These are phyloP conservation scores for Saussurea involucrata DNA, from an alignment of 129 eudicot genomes.

Conservation along the genomic window DNA sequence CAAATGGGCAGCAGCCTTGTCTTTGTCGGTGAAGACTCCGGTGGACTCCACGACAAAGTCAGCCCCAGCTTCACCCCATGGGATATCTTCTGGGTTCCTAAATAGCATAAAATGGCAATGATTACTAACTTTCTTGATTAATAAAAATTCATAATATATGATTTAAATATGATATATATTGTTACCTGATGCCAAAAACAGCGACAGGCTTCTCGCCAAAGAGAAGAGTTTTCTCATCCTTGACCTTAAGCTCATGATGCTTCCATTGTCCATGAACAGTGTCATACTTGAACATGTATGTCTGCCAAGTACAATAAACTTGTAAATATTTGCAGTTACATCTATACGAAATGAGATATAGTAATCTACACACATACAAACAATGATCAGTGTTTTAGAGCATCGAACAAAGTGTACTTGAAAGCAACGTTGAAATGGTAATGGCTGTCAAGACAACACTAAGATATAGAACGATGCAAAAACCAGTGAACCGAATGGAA, in stretches of 20 bases:
- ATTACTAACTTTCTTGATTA: not conserved
- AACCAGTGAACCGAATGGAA: no score
- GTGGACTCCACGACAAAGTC: no score
- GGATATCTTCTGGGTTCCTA: no score
- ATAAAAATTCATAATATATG: not conserved
- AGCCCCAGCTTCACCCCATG: no score
- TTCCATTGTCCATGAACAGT: conserved; percentile 60
- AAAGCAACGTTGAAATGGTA: no score
- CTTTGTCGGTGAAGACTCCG: no score
- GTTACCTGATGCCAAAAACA: conserved; percentile 48
- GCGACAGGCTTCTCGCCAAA: conserved; percentile 50
- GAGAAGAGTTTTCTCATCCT: conserved; percentile 63
- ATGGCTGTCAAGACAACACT: no score
- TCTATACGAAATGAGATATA: not conserved
- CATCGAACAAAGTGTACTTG: no score
- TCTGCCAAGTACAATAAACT: conserved; percentile 15
- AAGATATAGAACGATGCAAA: no score
- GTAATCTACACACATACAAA: not conserved
- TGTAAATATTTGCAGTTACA: not conserved
- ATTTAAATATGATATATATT: not conserved
- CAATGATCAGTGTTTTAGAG: no score
- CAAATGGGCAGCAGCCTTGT: no score
- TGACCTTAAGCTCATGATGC: conserved; percentile 51
- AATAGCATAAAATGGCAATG: no score
- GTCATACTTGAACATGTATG: conserved; percentile 76